Evolutionary conservation across 768 basidiomycete genomes (phyloP), one percentile per base, ranked within the genome.

Genomic region (Xerocomus spinulosus): DNA sequence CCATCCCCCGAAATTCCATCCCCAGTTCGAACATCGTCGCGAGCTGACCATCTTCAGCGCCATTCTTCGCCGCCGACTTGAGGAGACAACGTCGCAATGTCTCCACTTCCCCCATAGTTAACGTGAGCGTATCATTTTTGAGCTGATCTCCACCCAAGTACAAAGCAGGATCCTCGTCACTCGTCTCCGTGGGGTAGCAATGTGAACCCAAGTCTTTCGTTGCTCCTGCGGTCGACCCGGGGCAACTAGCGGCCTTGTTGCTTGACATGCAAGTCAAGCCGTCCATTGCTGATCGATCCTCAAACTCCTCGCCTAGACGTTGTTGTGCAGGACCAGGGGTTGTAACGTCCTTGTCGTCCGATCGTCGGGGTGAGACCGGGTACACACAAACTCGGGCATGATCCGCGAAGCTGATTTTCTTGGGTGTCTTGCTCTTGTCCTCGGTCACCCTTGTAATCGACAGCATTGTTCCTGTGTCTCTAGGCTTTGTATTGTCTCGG

Each of bases 401-500:
- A 23, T 63, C 24, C 25, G 60, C 56, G 40, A 63, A 58, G 35
- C 46, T 58, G 28, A 60, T 63, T 43, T 60, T 65, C 40, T 55
- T 66, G 14, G 51, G 61, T 8, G 55, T 51, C 53, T 56, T 63
- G 39, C 48, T 30, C 37, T 51, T 55, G 49, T 49, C 4, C 9
- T 51, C 42, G 14, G 48, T 26, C 12, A 25, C 0, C 41, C 44
- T 54, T 32, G 51, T 48, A 21, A 43, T 32, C 13, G 59, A 52
- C 9, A 52, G 23, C 9, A 23, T 20, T 38, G 14, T 44, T 18
- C n/a, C 15, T 1, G 38, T 20, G 7, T 47, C 42, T 28, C 23
- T 13, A n/a, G 43, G 24, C 28, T 46, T 53, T 32, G 48, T 25
- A 23, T 1, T 9, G 2, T 42, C 9, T 23, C 46, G 51, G 29